phyloP scores from a whole-genome alignment of 1,284 basidiomycete genomes.

The Pascua guehoae region DNA sequence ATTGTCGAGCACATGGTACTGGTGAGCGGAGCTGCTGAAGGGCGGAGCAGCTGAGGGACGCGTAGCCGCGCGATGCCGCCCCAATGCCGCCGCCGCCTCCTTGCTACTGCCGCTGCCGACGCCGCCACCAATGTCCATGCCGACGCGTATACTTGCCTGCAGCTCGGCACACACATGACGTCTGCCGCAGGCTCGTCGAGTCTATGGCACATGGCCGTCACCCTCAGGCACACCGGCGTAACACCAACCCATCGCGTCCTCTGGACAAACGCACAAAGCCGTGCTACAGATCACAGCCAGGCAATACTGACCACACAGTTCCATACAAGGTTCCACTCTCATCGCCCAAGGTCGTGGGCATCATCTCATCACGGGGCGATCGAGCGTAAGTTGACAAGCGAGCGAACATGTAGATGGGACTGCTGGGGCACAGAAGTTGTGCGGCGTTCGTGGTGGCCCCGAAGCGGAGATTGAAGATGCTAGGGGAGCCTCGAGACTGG shows the following conservation, averaged over 20 bases:
- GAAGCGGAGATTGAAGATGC: too few relatives aligned
- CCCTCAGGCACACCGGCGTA: background rate
- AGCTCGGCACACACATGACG: background rate
- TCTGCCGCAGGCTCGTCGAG: background rate
- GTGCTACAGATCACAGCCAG: too few relatives aligned
- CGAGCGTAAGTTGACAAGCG: conserved; percentile 55
- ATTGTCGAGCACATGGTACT: too few relatives aligned
- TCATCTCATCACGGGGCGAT: conserved; percentile 69
- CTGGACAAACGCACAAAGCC: too few relatives aligned
- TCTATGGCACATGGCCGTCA: background rate
- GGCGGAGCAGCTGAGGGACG: too few relatives aligned
- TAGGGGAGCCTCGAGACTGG: too few relatives aligned
- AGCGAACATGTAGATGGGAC: conserved; percentile 5
- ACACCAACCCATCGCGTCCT: too few relatives aligned
- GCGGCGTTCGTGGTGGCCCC: background rate
- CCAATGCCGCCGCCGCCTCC: too few relatives aligned
- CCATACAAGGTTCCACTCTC: conserved; percentile 45
- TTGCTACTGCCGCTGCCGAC: too few relatives aligned
- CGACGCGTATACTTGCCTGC: background rate
- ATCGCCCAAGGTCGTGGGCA: conserved; percentile 59
- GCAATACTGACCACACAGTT: conserved; percentile 11
- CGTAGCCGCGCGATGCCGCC: too few relatives aligned
- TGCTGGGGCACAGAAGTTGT: background rate
- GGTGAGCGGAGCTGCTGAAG: too few relatives aligned
- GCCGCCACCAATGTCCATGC: too few relatives aligned